phyloP scores from a whole-genome alignment of 2,329 filamentous ascomycete genomes.

The Fusarium sp. region DNA sequence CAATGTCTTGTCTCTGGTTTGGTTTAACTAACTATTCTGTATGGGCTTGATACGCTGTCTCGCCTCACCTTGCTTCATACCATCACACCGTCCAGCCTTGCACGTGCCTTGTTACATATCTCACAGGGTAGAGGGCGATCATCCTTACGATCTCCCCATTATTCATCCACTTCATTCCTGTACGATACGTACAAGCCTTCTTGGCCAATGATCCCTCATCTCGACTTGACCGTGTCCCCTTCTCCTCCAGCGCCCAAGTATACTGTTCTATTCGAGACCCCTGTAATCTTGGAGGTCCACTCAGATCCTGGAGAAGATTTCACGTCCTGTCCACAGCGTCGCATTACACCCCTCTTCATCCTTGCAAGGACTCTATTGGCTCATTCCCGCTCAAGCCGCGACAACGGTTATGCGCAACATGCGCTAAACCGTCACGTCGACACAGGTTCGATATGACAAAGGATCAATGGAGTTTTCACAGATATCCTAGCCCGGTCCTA shows the following conservation, averaged over 20 bases:
- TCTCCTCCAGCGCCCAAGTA: conserved; percentile 30
- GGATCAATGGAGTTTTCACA: conserved; percentile 58
- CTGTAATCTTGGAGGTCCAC: conserved; percentile 29
- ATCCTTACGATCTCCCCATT: conserved; percentile 44
- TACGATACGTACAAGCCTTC: conserved; percentile 20
- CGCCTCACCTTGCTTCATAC: conserved; percentile 37
- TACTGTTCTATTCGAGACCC: conserved; percentile 37
- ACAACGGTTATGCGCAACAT: conserved; percentile 68
- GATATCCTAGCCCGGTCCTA: conserved; percentile 51
- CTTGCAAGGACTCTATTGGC: conserved; percentile 56
- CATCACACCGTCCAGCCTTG: conserved; percentile 26
- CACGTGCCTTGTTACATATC: conserved; percentile 36
- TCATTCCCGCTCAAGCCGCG: conserved; percentile 53
- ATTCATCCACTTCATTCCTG: conserved; percentile 29
- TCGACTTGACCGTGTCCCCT: conserved; percentile 38
- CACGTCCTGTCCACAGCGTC: conserved; percentile 28
- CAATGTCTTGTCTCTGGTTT: conserved; percentile 22
- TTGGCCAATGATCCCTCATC: conserved; percentile 34
- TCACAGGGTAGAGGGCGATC: conserved; percentile 46
- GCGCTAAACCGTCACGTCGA: conserved; percentile 64
- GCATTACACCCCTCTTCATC: conserved; percentile 46
- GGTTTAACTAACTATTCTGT: conserved; percentile 16
- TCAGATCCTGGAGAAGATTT: conserved; percentile 22
- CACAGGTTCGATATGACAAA: conserved; percentile 60
- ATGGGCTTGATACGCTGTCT: conserved; percentile 27